phyloP scores from a whole-genome alignment of 2,329 filamentous ascomycete species.

The Endothia cerciana region DNA sequence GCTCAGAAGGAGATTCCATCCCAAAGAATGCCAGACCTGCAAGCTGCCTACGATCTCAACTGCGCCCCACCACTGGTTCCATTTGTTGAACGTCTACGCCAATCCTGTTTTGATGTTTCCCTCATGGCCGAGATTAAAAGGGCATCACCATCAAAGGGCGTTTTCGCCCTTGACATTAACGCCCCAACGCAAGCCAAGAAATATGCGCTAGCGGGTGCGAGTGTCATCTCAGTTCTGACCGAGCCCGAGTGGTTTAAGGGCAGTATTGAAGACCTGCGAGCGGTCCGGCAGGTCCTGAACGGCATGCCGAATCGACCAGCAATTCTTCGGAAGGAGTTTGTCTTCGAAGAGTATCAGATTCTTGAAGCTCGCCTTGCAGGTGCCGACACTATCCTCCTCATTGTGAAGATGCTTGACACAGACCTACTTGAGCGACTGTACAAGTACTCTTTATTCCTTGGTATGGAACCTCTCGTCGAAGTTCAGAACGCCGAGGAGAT shows the following conservation, averaged over 20 bases:
- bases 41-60: slow-evolving; percentile 83
- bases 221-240: slow-evolving; percentile 96
- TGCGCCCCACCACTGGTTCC: slow-evolving; percentile 82
- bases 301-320: slow-evolving; percentile 92
- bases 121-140: slow-evolving; percentile 98
- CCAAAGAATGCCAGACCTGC: slow-evolving; percentile 78
- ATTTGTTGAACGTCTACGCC: slow-evolving; percentile 76
- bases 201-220: slow-evolving; percentile 92
- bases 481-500: slow-evolving; percentile 96
- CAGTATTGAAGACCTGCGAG: slow-evolving; percentile 88
- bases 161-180: slow-evolving; percentile 85
- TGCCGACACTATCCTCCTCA: slow-evolving; percentile 91
- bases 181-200: slow-evolving; percentile 88
- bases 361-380: slow-evolving; percentile 90
- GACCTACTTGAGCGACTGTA: slow-evolving; percentile 78
- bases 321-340: slow-evolving; percentile 91
- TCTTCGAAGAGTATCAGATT: slow-evolving; percentile 98
- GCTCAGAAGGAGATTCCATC: slow-evolving; percentile 86
- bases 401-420: slow-evolving; percentile 94
- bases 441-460: slow-evolving; percentile 83
- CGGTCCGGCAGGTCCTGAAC: slow-evolving; percentile 85
- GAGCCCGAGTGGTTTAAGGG: slow-evolving; percentile 99
- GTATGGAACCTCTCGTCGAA: slow-evolving; percentile 97
- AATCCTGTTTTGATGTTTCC: slow-evolving; percentile 85
- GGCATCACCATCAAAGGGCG: slow-evolving; percentile 92